Percentiles rank a stretch among this genome's conserved stretches.
These are phyloP conservation scores for Clausena lansium DNA, from an alignment of 345 rosid genomes.

Conservation along the genomic window DNA sequence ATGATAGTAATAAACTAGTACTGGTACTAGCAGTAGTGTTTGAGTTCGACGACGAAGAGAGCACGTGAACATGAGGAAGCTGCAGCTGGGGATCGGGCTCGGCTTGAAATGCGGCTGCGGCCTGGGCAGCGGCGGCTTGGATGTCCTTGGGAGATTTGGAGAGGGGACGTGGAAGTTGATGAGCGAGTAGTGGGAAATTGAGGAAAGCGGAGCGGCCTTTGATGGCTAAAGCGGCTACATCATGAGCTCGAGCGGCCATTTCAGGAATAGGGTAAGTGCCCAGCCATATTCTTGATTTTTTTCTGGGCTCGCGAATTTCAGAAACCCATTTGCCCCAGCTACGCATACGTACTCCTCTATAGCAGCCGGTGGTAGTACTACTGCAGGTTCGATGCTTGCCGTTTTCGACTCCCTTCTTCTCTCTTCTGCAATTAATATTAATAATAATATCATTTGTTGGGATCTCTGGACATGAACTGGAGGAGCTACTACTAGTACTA, in stretches of 20 bases:
- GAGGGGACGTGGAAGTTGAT: slow-evolving; percentile 52
- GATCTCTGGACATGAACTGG: slow-evolving; percentile 23
- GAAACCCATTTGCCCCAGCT: slow-evolving; percentile 96
- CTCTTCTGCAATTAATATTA: slow-evolving; percentile 10
- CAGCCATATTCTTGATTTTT: slow-evolving; percentile 84
- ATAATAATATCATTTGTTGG: not conserved
- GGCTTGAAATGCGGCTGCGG: slow-evolving; percentile 37
- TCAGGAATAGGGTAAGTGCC: slow-evolving; percentile 74
- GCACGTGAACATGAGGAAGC: not conserved
- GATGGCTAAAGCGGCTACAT: slow-evolving; percentile 72
- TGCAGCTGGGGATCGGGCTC: slow-evolving; percentile 31
- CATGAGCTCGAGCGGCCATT: slow-evolving; percentile 91
- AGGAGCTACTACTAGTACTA: not conserved
- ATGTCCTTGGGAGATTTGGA: slow-evolving; percentile 56
- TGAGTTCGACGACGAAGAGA: slow-evolving; percentile 19
- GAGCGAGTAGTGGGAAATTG: slow-evolving; percentile 55
- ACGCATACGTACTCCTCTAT: slow-evolving; percentile 70
- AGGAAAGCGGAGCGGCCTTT: slow-evolving; percentile 63
- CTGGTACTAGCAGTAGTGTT: no score
- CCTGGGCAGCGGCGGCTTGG: slow-evolving; percentile 52
- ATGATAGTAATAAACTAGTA: slow-evolving; percentile 18
- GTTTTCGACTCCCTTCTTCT: slow-evolving; percentile 27
- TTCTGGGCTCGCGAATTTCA: slow-evolving; percentile 72
- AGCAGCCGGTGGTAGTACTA: not conserved
- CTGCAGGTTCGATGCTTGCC: slow-evolving; percentile 38